Percentiles rank a stretch among this genome's conserved stretches.
phyloP scores from a whole-genome alignment of 2,329 filamentous ascomycete species.

The Cordyceps cateniannulata region DNA sequence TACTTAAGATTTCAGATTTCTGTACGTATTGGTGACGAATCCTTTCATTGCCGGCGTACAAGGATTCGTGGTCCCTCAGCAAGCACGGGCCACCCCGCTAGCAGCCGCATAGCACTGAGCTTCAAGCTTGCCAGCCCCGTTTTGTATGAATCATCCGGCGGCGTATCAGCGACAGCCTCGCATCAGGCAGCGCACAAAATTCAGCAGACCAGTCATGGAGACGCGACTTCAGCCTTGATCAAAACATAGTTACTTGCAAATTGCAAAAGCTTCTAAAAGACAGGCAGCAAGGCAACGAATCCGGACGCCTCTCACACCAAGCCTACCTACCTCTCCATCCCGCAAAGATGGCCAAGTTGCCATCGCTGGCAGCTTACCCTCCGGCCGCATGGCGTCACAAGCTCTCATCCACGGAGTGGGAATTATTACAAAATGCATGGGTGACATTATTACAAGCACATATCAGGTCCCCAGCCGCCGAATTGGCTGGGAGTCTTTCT shows the following conservation, averaged over 20 bases:
- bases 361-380: slow-evolving; percentile 73
- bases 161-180: slow-evolving; percentile 6
- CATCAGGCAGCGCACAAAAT: not conserved
- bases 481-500: slow-evolving; percentile 45
- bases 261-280: not conserved
- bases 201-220: slow-evolving; percentile 1
- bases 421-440: slow-evolving; percentile 72
- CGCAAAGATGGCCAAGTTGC: slow-evolving; percentile 43
- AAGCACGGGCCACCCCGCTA: slow-evolving; percentile 6
- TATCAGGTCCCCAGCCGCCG: slow-evolving; percentile 48
- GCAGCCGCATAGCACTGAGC: not conserved
- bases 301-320: not conserved
- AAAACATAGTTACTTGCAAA: not conserved
- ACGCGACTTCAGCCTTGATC: slow-evolving; percentile 5
- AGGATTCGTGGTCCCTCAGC: not conserved
- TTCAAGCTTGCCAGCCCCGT: slow-evolving; percentile 11
- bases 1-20: too few relatives aligned
- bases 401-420: slow-evolving; percentile 68
- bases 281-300: not conserved
- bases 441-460: slow-evolving; percentile 59
- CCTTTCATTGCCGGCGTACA: not conserved
- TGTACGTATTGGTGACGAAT: too few relatives aligned
- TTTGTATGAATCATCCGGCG: slow-evolving; percentile 14
- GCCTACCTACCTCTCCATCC: not conserved
- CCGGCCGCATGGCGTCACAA: slow-evolving; percentile 58